Evolutionary conservation across 495 filamentous ascomycete genomes (phyloP).

Genomic region (Penicillium longicatenatum): DNA sequence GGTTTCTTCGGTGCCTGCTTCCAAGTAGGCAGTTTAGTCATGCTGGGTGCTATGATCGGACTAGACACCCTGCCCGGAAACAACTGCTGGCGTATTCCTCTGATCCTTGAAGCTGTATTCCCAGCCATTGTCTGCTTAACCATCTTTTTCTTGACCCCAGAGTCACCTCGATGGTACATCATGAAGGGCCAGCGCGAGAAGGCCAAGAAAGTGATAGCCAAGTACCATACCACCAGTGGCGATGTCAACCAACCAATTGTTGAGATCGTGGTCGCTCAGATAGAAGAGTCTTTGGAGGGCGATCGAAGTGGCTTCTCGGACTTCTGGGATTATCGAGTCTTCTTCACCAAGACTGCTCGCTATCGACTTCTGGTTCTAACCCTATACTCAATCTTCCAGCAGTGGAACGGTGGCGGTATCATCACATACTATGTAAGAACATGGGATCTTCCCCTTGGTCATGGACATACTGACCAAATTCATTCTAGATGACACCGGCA

Average conservation of each 20-base stretch:
- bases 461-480: conserved; percentile 4
- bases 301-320: conserved; percentile 26
- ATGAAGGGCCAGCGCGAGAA: conserved; percentile 37
- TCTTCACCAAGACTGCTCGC: conserved; percentile 36
- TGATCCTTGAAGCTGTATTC: conserved; percentile 42
- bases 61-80: conserved; percentile 30
- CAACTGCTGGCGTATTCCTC: conserved; percentile 37
- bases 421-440: conserved; percentile 41
- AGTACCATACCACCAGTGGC: conserved; percentile 41
- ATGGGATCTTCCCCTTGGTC: neutral
- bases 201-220: conserved; percentile 37
- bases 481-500: conserved; percentile 37
- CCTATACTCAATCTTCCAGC: conserved; percentile 46
- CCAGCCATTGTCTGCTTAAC: conserved; percentile 40
- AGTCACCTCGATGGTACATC: conserved; percentile 46
- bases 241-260: conserved; percentile 42
- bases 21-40: conserved; percentile 41
- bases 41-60: conserved; percentile 41
- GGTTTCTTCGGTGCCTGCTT: conserved; percentile 49
- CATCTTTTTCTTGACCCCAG: conserved; percentile 41
- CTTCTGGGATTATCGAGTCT: conserved; percentile 44
- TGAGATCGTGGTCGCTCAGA: conserved; percentile 39
- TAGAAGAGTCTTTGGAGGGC: conserved; percentile 41
- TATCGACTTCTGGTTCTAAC: conserved; percentile 40
- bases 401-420: conserved; percentile 48